Evolutionary conservation across 805 yeast species (phyloP), one percentile per base, ranked within the genome.

Genomic region (Candida odintsovae): DNA sequence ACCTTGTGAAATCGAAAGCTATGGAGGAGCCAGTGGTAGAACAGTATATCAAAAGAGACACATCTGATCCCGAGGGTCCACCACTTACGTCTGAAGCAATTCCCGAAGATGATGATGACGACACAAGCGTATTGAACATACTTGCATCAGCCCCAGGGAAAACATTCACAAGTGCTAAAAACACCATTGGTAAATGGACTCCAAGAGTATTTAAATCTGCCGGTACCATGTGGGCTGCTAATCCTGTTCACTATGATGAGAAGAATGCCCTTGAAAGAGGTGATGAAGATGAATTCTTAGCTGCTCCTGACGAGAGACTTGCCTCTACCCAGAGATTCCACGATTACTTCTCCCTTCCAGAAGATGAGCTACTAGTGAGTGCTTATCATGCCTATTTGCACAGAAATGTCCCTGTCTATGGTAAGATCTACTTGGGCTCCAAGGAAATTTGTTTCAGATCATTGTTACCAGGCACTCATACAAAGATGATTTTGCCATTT

Each of bases 401-500:
- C 52, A 76, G 86, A 52, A 77, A 85, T 12, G 67, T 88, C 18
- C 96, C 96, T 1, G 69, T 82, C 1, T 90, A 87, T 64, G 98
- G 98, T 1, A 86, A 87, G 55, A 58, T 90, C 2, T 89, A 89
- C 61, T 55, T 92, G 12, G 87, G 95, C 0, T 69, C 75, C 18
- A 72, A 72, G 26, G 78, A 76, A 46, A 60, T 92, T n/a, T 90
- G 96, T 52, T 92, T 86, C 65, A 71, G 94, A 50, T 83, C 95
- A 33, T 68, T 88, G 33, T 58, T 88, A 4, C 95, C 95, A 0
- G 94, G 95, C 0, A 73, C 85, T 0, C 75, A 77, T 33, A 85
- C 95, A 1, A 78, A 78, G 47, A 87, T 92, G 96, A 78, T 90
- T 7, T 64, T 92, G 9, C 98, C 98, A 0, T 66, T 86, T 36